A percentile compares a stretch with the other conserved stretches of the same genome.
Evolutionary conservation across 805 yeast genomes (phyloP).

Genomic region (Candida boidinii): DNA sequence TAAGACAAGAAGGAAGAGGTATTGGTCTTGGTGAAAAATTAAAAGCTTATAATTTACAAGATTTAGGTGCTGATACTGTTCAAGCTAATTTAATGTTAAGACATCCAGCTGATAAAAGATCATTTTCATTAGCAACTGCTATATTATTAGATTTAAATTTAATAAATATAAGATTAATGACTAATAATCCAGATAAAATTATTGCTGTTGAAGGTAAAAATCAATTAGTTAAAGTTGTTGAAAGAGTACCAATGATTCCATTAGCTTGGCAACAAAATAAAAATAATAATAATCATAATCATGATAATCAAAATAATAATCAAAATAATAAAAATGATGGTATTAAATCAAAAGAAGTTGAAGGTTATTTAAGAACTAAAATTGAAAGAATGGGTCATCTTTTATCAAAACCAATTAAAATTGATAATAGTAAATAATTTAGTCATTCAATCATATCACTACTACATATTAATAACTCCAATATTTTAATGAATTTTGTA

Average conservation of each 20-base stretch:
- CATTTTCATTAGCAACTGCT: conserved; percentile 89
- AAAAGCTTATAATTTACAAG: conserved; percentile 95
- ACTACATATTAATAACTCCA: no score
- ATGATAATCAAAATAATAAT: no score
- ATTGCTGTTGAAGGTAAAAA: conserved; percentile 88
- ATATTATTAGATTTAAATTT: conserved; percentile 79
- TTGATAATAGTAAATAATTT: no score
- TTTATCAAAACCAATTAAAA: conserved; percentile 34
- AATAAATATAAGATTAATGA: conserved; percentile 61
- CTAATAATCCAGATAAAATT: conserved; percentile 95
- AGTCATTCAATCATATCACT: no score
- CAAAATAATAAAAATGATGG: conserved; percentile 49
- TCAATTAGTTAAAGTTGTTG: conserved; percentile 63
- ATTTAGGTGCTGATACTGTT: conserved; percentile 96
- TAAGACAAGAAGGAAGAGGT: conserved; percentile 98
- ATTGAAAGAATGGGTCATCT: conserved; percentile 97
- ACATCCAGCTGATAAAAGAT: conserved; percentile 98
- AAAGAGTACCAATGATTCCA: conserved; percentile 96
- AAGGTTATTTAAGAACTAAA: conserved; percentile 88
- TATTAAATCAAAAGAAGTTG: conserved; percentile 76
- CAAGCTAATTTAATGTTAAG: conserved; percentile 87
- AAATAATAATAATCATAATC: no score
- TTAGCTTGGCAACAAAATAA: conserved; percentile 80
- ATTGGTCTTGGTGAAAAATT: conserved; percentile 97
- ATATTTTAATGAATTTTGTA: no score